A percentile compares a stretch with the other conserved stretches of the same genome.
Conservation (phyloP, 345 rosid species). For the Linum lewisii region DNA sequence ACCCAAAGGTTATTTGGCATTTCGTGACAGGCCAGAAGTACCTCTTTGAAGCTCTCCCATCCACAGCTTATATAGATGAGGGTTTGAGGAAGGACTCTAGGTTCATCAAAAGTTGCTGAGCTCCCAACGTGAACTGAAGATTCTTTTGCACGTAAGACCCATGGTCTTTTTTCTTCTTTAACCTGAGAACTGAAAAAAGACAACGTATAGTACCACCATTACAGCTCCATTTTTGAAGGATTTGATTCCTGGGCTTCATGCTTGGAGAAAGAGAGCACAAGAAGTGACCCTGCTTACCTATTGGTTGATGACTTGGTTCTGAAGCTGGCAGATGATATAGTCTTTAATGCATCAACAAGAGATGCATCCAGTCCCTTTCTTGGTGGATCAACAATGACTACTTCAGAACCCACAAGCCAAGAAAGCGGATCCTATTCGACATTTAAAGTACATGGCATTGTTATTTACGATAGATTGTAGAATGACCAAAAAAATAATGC, state of each 20-base stretch:
- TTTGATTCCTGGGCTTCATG: neutral
- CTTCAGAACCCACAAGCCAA: conserved; percentile 89
- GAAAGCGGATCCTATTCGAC: conserved; percentile 68
- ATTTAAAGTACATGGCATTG: conserved; percentile 4
- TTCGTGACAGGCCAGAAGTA: conserved; percentile 16
- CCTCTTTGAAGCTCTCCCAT: conserved; percentile 98
- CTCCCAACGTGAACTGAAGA: conserved; percentile 58
- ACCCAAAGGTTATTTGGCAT: conserved; percentile 11
- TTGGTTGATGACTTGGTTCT: conserved; percentile 35
- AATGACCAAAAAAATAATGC: neutral
- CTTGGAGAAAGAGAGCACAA: neutral
- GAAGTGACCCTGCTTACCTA: conserved; percentile 32
- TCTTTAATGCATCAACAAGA: conserved; percentile 52
- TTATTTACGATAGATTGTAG: conserved; percentile 6
- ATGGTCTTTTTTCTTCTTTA: conserved; percentile 92
- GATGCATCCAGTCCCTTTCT: conserved; percentile 83
- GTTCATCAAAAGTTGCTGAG: conserved; percentile 31
- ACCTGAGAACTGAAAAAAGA: conserved; percentile 30
- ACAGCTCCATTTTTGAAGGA: neutral
- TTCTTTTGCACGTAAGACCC: conserved; percentile 81
- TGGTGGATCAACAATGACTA: conserved; percentile 86
- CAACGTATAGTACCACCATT: conserved; percentile 4
- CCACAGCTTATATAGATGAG: conserved; percentile 95
- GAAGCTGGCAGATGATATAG: conserved; percentile 34
- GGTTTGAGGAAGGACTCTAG: conserved; percentile 52